Evolutionary conservation across 176 grass and related monocot species (phyloP), one percentile per base, ranked within the genome.

Genomic region (Tillandsia leiboldiana): DNA sequence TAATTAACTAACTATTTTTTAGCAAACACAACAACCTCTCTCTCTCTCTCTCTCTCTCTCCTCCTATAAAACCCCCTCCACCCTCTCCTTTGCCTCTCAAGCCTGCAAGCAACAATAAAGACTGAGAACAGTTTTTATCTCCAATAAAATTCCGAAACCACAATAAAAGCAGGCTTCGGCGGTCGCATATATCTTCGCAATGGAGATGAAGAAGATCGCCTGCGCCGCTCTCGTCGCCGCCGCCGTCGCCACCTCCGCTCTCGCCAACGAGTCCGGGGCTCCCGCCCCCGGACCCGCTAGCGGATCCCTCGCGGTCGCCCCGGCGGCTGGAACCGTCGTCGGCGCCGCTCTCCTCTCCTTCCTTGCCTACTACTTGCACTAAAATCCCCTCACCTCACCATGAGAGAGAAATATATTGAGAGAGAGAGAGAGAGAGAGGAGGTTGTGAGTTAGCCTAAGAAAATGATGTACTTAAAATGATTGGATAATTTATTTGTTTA

Each of bases 161-260:
- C 14, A 58, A 58, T n/a, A n/a, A 58, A 58, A 9, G 54, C 54
- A 58, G 51, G 54, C 54, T 58, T 58, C 14, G 15, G 18, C 54
- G 54, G 9, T 58, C 18, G 0, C 54, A 58, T n/a, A n/a, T 58
- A 5, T 1, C 17, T 58, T 58, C 7, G 4, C 26, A 53, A 96
- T 91, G 88, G 88, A 91, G 92, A 96, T 91, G 92, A 96, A 86
- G 81, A 96, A 89, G 85, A 81, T 96, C 65, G 85, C 81, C 75
- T 96, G 86, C 82, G 86, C 81, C 63, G 80, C 83, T 75, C 85
- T 96, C 72, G 52, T 96, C 78, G 91, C 83, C 33, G 67, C 81
- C 53, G 77, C 87, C 74, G 80, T 83, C 10, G 83, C 83, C 83
- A 87, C 85, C 52, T 81, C 79, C 49, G 88, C 84, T 49, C 63